A percentile compares a stretch with the other conserved stretches of the same genome.
Evolutionary conservation across 805 yeast species (phyloP).

Genomic region (Starmerella stellata): DNA sequence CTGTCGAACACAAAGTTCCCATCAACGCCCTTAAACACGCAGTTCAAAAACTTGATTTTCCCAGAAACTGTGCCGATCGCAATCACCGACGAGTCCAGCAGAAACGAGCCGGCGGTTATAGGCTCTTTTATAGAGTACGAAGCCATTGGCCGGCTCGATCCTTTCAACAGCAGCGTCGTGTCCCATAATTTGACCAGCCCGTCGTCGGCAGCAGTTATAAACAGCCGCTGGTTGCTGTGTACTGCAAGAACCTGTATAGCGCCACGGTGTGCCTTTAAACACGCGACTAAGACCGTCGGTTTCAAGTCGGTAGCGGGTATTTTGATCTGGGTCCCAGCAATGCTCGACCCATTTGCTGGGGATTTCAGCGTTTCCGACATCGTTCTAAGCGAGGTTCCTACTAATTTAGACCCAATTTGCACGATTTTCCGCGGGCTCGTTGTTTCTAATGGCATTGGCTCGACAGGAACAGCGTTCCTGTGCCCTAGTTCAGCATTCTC

Average conservation of each 20-base stretch:
- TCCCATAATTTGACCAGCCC: slow-evolving; percentile 74
- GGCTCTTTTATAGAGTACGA: slow-evolving; percentile 26
- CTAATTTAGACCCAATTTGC: not conserved
- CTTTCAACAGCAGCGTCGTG: slow-evolving; percentile 40
- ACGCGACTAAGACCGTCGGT: slow-evolving; percentile 32
- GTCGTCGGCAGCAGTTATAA: slow-evolving; percentile 60
- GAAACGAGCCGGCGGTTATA: slow-evolving; percentile 33
- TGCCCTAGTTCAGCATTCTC: not conserved
- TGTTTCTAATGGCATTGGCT: no score
- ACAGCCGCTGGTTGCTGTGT: slow-evolving; percentile 44
- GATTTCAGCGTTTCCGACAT: not conserved
- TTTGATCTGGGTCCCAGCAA: not conserved
- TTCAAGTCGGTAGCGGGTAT: not conserved
- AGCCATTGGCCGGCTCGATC: slow-evolving; percentile 24
- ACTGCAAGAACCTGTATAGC: slow-evolving; percentile 40
- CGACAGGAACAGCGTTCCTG: not conserved
- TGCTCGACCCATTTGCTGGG: not conserved
- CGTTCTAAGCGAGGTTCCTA: not conserved
- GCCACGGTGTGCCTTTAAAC: slow-evolving; percentile 43
- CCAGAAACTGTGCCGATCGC: slow-evolving; percentile 39
- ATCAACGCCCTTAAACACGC: slow-evolving; percentile 12
- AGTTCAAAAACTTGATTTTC: slow-evolving; percentile 22
- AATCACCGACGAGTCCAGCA: slow-evolving; percentile 39
- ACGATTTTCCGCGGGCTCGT: not conserved
- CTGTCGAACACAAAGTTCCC: slow-evolving; percentile 6